Evolutionary conservation across 2,329 filamentous ascomycete genomes (phyloP).

Genomic region (Fusarium begoniae): DNA sequence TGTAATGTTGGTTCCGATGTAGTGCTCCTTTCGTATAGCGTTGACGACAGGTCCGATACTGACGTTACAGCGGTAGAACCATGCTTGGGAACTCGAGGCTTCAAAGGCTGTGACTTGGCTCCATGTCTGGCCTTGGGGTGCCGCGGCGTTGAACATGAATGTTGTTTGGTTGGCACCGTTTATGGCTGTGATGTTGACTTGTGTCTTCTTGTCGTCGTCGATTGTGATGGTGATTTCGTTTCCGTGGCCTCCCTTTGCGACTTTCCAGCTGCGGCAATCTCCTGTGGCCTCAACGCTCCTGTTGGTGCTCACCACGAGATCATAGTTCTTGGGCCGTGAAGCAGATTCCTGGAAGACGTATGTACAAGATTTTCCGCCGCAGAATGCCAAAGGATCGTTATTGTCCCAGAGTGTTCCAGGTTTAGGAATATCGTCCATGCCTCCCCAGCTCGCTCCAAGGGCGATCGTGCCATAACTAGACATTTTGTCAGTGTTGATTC

Average conservation of each 20-base stretch:
- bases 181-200: slow-evolving; percentile 19
- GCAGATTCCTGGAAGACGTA: slow-evolving; percentile 51
- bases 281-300: slow-evolving; percentile 20
- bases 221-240: slow-evolving; percentile 26
- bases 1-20: slow-evolving; percentile 32
- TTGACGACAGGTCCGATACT: slow-evolving; percentile 31
- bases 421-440: slow-evolving; percentile 34
- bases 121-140: slow-evolving; percentile 15
- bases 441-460: slow-evolving; percentile 41
- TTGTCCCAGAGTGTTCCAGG: slow-evolving; percentile 46
- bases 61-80: slow-evolving; percentile 40
- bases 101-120: slow-evolving; percentile 38
- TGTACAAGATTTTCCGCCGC: slow-evolving; percentile 41
- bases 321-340: slow-evolving; percentile 3
- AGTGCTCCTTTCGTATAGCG: slow-evolving; percentile 21
- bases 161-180: slow-evolving; percentile 30
- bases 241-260: slow-evolving; percentile 27
- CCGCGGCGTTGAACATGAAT: slow-evolving; percentile 33
- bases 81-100: slow-evolving; percentile 23
- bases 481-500: neutral
- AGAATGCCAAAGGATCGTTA: slow-evolving; percentile 47
- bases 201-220: neutral
- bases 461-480: slow-evolving; percentile 52
- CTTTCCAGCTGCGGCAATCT: slow-evolving; percentile 31
- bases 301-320: slow-evolving; percentile 28